phyloP scores from a whole-genome alignment of 441 rosid species.

The Codiaeum variegatum region DNA sequence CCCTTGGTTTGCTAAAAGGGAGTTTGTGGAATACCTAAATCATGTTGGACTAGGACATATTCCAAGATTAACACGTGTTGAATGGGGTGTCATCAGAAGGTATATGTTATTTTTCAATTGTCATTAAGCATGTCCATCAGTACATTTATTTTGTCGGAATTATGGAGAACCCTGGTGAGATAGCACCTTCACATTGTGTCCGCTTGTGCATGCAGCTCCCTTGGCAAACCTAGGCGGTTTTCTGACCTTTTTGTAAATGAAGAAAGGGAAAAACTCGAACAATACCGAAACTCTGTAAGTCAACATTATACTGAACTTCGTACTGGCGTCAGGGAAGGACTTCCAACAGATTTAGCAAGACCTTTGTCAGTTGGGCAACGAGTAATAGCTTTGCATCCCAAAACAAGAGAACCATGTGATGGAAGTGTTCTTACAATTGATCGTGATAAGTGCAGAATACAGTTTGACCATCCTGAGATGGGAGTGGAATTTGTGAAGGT shows the following conservation, averaged over 20 bases:
- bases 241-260: constrained; percentile 76
- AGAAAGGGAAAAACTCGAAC: constrained; percentile 79
- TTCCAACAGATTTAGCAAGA: constrained; percentile 89
- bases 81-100: constrained; percentile 99
- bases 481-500: constrained; percentile 94
- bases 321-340: constrained; percentile 74
- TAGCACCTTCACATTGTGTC: constrained; percentile 1
- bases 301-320: constrained; percentile 80
- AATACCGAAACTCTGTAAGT: constrained; percentile 87
- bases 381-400: constrained; percentile 87
- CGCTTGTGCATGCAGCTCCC: constrained; percentile 64
- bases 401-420: constrained; percentile 79
- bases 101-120: constrained; percentile 20
- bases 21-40: constrained; percentile 84
- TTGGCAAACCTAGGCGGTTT: constrained; percentile 97
- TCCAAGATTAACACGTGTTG: constrained; percentile 89
- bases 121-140: background rate
- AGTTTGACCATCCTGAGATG: constrained; percentile 74
- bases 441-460: constrained; percentile 78
- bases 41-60: constrained; percentile 93
- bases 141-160: background rate
- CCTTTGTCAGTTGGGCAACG: constrained; percentile 93
- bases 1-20: constrained; percentile 97
- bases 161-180: constrained; percentile 16
- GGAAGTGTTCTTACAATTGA: constrained; percentile 93